These are phyloP conservation scores for Xylaria sp. DNA, from an alignment of 2,329 filamentous ascomycete genomes.

Conservation along the genomic window DNA sequence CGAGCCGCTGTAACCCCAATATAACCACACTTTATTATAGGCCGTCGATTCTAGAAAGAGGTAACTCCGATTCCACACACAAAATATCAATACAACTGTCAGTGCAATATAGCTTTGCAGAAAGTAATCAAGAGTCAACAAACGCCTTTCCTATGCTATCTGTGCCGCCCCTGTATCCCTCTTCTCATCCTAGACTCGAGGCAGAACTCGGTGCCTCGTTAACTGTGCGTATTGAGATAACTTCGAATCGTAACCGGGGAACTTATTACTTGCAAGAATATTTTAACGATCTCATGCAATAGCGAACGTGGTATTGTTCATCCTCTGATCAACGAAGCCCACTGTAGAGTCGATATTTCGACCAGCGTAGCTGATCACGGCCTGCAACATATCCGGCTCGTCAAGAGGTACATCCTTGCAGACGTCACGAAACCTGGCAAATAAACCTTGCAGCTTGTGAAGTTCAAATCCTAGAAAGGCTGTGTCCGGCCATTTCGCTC, in stretches of 20 bases:
- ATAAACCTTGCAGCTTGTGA: conserved; percentile 59
- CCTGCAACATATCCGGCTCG: conserved; percentile 57
- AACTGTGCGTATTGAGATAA: background rate
- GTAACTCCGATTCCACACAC: background rate
- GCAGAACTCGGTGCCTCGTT: background rate
- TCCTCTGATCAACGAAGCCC: conserved; percentile 55
- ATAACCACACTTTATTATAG: background rate
- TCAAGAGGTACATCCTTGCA: conserved; percentile 55
- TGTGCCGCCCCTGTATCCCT: background rate
- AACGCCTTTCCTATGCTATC: too few species aligned
- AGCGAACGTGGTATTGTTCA: conserved; percentile 30
- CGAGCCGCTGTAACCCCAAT: background rate
- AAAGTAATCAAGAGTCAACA: background rate
- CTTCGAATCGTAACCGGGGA: too few species aligned
- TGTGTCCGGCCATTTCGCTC: conserved; percentile 60
- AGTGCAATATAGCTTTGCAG: background rate
- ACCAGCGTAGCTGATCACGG: conserved; percentile 59
- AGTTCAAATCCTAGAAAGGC: conserved; percentile 62
- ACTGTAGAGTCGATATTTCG: conserved; percentile 57
- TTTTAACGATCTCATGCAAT: background rate
- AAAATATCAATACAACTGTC: background rate
- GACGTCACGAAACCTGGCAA: conserved; percentile 57
- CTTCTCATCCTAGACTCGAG: background rate
- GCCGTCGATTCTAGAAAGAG: background rate
- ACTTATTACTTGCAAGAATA: too few species aligned